Conservation (phyloP, 148 eudicot species). For the Rhododendron henanense region DNA sequence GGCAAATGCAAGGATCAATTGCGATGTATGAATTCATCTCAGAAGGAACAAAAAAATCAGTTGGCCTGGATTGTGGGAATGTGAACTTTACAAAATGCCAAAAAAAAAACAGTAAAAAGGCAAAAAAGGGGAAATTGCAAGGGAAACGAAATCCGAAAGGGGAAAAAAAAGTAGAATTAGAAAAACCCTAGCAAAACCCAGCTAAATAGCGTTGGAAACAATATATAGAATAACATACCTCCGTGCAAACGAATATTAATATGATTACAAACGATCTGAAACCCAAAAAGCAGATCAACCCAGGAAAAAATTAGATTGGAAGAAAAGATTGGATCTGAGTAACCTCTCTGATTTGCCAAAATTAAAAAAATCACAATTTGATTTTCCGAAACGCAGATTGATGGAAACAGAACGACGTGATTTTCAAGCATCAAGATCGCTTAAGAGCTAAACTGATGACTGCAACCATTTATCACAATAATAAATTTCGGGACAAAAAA, state of each 20-base stretch:
- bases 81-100: neutral
- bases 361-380: neutral
- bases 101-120: neutral
- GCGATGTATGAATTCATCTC: neutral
- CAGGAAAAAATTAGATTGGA: neutral
- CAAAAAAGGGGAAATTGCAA: neutral
- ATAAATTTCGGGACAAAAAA: neutral
- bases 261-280: slow-evolving; percentile 14
- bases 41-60: neutral
- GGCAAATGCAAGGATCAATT: neutral
- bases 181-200: slow-evolving; percentile 20
- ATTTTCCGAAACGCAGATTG: slow-evolving; percentile 20
- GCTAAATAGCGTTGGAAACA: neutral
- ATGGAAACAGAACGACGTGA: neutral
- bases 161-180: neutral
- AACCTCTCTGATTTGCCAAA: neutral
- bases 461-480: neutral
- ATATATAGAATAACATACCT: neutral
- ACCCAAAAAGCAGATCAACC: slow-evolving; percentile 5
- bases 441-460: neutral
- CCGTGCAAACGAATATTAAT: neutral
- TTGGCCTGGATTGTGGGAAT: neutral
- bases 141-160: neutral
- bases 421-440: neutral
- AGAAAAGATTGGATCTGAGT: slow-evolving; percentile 12